Percentiles rank a stretch among this genome's conserved stretches.
Conservation (phyloP, 306 rosid genomes). For the Lotus japonicus region DNA sequence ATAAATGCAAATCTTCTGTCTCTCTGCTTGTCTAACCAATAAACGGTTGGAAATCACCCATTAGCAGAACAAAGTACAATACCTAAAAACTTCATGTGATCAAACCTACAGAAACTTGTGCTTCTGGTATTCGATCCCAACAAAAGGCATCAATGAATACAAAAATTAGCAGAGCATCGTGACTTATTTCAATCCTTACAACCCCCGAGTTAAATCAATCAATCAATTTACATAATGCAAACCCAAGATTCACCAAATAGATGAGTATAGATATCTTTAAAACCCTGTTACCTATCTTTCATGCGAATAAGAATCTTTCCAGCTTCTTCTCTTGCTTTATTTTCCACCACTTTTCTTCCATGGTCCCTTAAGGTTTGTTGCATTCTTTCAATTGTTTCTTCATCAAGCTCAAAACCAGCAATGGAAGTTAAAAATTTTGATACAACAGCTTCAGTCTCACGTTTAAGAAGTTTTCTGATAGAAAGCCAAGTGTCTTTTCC, state of each 20-base stretch:
- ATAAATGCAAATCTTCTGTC: not conserved
- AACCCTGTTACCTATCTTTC: slow-evolving; percentile 71
- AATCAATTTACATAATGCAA: not conserved
- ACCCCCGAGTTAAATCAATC: not conserved
- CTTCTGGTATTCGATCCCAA: not conserved
- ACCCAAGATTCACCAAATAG: slow-evolving; percentile 1
- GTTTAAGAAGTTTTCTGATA: slow-evolving; percentile 64
- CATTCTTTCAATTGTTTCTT: slow-evolving; percentile 46
- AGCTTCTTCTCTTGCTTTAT: slow-evolving; percentile 78
- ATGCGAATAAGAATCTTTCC: slow-evolving; percentile 68
- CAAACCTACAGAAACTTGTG: not conserved
- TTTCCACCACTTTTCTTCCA: slow-evolving; percentile 70
- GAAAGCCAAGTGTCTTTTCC: slow-evolving; percentile 68
- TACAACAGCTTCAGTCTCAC: slow-evolving; percentile 51
- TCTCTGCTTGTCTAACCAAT: not conserved
- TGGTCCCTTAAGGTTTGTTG: slow-evolving; percentile 43
- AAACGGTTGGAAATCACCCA: not conserved
- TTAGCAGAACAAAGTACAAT: not conserved
- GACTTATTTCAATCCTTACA: not conserved
- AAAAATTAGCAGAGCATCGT: not conserved
- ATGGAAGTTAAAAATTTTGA: slow-evolving; percentile 39
- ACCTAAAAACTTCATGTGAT: not conserved
- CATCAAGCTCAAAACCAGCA: slow-evolving; percentile 71
- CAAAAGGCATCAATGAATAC: not conserved
- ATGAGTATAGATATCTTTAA: not conserved